phyloP scores from a whole-genome alignment of 2,329 filamentous ascomycete genomes.

The Rutstroemia sp. region DNA sequence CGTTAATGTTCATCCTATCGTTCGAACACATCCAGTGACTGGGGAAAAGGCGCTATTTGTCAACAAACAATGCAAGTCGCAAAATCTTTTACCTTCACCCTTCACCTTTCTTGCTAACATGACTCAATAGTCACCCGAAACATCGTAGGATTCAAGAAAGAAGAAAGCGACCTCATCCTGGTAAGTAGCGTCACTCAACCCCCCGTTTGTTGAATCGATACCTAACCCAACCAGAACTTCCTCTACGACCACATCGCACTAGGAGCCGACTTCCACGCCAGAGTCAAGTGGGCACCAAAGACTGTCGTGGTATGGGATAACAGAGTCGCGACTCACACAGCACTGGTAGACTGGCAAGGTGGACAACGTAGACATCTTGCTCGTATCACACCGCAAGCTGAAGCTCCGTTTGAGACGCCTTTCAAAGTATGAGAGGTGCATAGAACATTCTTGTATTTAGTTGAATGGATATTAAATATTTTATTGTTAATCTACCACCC shows the following conservation, averaged over 20 bases:
- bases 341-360: slow-evolving; percentile 73
- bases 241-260: slow-evolving; percentile 67
- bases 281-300: slow-evolving; percentile 70
- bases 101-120: background rate
- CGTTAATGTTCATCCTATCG: slow-evolving; percentile 65
- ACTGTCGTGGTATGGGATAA: slow-evolving; percentile 88
- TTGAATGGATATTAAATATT: too few relatives aligned
- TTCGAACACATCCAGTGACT: slow-evolving; percentile 74
- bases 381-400: slow-evolving; percentile 76
- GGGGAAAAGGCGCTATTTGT: slow-evolving; percentile 79
- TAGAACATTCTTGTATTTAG: too few relatives aligned
- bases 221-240: slow-evolving; percentile 63
- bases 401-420: slow-evolving; percentile 67
- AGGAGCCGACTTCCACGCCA: slow-evolving; percentile 64
- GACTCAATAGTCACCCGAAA: slow-evolving; percentile 59
- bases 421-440: slow-evolving; percentile 27
- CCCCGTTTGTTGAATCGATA: background rate
- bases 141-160: slow-evolving; percentile 78
- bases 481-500: too few relatives aligned
- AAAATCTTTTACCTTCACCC: background rate
- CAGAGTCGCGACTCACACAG: slow-evolving; percentile 70
- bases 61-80: slow-evolving; percentile 68
- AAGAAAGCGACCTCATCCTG: slow-evolving; percentile 71
- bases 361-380: slow-evolving; percentile 74
- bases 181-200: slow-evolving; percentile 11